Base-by-base conservation (phyloP, 768 basidiomycete genomes). In the Clitopilus hobsonii region DNA sequence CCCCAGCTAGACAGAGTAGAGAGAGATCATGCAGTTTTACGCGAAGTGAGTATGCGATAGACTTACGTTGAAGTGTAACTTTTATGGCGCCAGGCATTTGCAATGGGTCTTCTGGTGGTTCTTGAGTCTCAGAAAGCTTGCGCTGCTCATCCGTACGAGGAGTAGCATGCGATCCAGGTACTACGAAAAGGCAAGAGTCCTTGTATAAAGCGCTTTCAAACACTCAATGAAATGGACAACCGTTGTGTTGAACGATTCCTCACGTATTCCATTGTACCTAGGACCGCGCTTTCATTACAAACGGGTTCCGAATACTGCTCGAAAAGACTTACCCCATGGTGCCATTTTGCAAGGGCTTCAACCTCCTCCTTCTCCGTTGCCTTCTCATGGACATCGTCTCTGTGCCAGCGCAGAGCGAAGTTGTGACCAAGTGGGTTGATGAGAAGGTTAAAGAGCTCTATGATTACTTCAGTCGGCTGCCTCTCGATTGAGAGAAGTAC, bases 261-360 rank as follows among this genome's bases (percentile, higher is more conserved):
- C 72, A 88, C 88, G 87, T 84, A 62, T 91, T 91, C 88, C 88
- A 91, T 69, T 92, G 88, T 0, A 89, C 77, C 86, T 90, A 51
- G 3, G 6, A 11, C 45, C 26, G 28, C 30, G 32, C 32, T 20
- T 23, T 13, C 27, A 53, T 24, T 16, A 10, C 50, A 48, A 16
- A 53, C 27, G 2, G 22, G 32, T 6, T 49, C 49, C n/a, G 6
- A 10, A 23, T 22, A 27, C 1, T 6, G 7, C 48, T 14, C 5
- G 38, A 27, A 18, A 50, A 16, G n/a, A 69, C 79, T 18, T 72
- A 88, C 88, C 1, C 88, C 89, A 61, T 82, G 76, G 51, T 85
- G 81, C 79, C 84, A 86, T 28, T 78, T 68, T 7, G 68, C 66
- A 1, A 92, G 77, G 3, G 83, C 83, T 10, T 69, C 64, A 0